phyloP scores from a whole-genome alignment of 208 protist species.

The Acanthamoeba culbertsoni region DNA sequence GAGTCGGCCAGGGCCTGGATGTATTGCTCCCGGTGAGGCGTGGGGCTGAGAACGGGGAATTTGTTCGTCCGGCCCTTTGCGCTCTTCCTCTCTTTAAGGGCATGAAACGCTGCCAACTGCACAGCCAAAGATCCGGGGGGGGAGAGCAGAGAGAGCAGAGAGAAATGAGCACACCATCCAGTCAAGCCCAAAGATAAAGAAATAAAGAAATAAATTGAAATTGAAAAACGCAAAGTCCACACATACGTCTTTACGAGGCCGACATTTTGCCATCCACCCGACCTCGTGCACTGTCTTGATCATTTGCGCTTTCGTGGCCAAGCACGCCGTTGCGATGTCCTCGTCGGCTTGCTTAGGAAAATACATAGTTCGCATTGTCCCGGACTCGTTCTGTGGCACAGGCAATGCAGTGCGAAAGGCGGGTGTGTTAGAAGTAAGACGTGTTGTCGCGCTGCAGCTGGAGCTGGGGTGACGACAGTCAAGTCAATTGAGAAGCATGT shows the following conservation, averaged over 20 bases:
- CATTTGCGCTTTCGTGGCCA: background rate
- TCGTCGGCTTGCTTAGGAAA: background rate
- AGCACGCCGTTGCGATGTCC: background rate
- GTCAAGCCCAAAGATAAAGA: too few relatives aligned
- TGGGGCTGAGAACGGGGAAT: background rate
- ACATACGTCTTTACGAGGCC: constrained; percentile 19
- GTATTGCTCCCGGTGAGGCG: background rate
- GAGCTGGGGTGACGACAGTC: too few relatives aligned
- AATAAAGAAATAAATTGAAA: background rate
- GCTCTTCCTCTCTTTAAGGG: background rate
- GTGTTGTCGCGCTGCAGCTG: too few relatives aligned
- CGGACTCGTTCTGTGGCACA: constrained; percentile 14
- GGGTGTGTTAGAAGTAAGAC: too few relatives aligned
- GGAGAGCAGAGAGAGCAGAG: too few relatives aligned
- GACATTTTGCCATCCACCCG: constrained; percentile 20
- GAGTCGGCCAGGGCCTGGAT: background rate
- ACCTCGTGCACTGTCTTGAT: background rate
- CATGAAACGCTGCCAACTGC: background rate
- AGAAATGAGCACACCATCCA: too few relatives aligned
- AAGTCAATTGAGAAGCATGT: too few relatives aligned
- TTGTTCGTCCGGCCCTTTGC: background rate
- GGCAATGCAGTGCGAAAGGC: too few relatives aligned
- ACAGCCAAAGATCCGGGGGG: too few relatives aligned
- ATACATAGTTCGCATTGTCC: background rate
- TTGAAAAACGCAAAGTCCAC: background rate